Evolutionary conservation across 75 land plant genomes (phyloP), one percentile per base, ranked within the genome.

Genomic region (Cunninghamia lanceolata): DNA sequence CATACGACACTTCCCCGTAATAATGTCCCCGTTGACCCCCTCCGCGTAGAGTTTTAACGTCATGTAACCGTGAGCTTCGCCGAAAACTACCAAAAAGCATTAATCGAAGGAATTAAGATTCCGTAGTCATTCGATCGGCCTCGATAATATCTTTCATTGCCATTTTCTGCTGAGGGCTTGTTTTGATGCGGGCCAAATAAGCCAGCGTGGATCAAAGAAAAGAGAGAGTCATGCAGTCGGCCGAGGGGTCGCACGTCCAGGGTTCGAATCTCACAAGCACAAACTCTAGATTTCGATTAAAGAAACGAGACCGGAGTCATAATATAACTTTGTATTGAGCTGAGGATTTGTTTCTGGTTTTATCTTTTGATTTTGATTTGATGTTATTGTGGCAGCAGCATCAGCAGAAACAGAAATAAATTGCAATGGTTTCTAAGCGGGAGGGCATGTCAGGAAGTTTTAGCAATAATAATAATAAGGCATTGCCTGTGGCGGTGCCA

Each of bases 401-500:
- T 7, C 68, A 7, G 68, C 68, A 63, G 68, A 13, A 13, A 14
- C 53, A 2, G 53, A 50, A 13, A 13, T 50, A 50, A 66, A 73
- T 73, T 73, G 75, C 36, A 34, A 73, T 73, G 36, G 34, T 73
- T 73, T 73, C 36, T 73, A 73, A 73, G 36, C 75, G 36, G 75
- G 75, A 73, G 75, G 16, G 75, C 30, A 63, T 63, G 68, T 8
- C 68, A n/a, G 68, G 53, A 16, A 50, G 53, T 50, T 50, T 50
- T 1, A 50, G 14, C 53, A 50, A 13, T 50, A 50, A 50, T 50
- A 50, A 50, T 50, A 50, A 50, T 21, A 66, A 66, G 35, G 10
- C 34, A 10, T 87, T 46, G 42, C 84, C 93, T 28, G 90, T 86
- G 89, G 89, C 91, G n/a, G 91, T 89, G 91, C 85, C 93, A 85